These are phyloP conservation scores for Chalciporus pseudorubinellus DNA, from an alignment of 768 basidiomycete genomes.

Conservation along the genomic window DNA sequence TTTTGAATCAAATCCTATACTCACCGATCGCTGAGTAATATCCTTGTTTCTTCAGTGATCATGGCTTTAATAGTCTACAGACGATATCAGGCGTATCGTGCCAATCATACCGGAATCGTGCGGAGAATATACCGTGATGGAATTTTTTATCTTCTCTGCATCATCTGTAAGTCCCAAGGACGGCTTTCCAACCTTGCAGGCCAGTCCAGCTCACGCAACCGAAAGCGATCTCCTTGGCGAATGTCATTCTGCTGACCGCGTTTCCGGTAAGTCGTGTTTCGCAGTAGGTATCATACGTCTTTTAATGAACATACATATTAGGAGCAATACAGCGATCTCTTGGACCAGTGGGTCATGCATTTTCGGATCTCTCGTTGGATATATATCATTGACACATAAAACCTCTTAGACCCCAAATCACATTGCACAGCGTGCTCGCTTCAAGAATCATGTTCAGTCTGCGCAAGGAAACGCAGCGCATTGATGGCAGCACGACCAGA, in stretches of 20 bases:
- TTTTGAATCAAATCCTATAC: background rate
- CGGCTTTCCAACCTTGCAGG: too few species aligned
- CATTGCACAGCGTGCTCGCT: conserved; percentile 2
- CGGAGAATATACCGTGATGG: background rate
- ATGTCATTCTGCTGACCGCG: conserved; percentile 1
- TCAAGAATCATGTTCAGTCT: conserved; percentile 5
- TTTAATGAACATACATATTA: too few species aligned
- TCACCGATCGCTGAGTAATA: background rate
- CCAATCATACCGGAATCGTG: background rate
- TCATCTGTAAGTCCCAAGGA: background rate
- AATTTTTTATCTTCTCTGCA: background rate
- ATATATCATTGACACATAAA: too few species aligned
- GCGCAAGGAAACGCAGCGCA: background rate
- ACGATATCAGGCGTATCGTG: background rate
- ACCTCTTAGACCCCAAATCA: too few species aligned
- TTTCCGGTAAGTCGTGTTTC: background rate
- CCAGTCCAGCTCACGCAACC: background rate
- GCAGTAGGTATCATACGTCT: background rate
- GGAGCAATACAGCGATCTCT: background rate
- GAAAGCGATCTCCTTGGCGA: conserved; percentile 5
- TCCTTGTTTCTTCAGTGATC: background rate
- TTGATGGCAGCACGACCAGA: too few species aligned
- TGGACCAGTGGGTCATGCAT: too few species aligned
- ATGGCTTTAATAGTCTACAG: background rate
- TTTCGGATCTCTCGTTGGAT: too few species aligned